Percentiles rank a stretch among this genome's conserved stretches.
These are phyloP conservation scores for Aspergillus leporis DNA, from an alignment of 495 filamentous ascomycete species.

Conservation along the genomic window DNA sequence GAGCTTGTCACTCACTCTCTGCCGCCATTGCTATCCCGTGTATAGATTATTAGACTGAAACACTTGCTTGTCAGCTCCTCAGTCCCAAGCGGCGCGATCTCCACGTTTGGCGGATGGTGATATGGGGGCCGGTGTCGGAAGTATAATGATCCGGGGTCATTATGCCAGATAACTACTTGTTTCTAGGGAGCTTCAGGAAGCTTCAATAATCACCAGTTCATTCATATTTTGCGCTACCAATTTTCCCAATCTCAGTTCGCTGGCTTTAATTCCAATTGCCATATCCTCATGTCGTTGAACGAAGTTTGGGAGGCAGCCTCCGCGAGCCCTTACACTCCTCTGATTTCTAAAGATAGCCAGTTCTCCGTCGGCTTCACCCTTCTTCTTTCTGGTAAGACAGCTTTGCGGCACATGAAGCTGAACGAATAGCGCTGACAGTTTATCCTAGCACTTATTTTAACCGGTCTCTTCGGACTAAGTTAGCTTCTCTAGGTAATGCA, in stretches of 20 bases:
- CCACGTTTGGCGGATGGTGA: constrained; percentile 13
- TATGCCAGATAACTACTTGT: constrained; percentile 20
- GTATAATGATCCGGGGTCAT: constrained; percentile 20
- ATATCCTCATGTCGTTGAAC: constrained; percentile 64
- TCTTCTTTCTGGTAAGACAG: constrained; percentile 60
- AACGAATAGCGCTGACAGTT: constrained; percentile 15
- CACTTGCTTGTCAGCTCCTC: background rate
- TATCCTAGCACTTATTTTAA: constrained; percentile 56
- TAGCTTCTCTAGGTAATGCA: constrained; percentile 33
- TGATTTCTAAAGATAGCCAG: constrained; percentile 79
- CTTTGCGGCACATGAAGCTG: background rate
- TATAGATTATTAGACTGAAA: background rate
- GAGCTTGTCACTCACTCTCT: constrained; percentile 20
- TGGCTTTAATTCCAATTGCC: background rate
- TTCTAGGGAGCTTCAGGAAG: background rate
- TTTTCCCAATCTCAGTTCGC: constrained; percentile 7
- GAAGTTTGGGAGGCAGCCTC: constrained; percentile 88
- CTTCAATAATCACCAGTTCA: constrained; percentile 3
- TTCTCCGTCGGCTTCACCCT: constrained; percentile 80
- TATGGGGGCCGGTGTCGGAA: constrained; percentile 18
- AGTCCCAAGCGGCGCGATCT: constrained; percentile 9
- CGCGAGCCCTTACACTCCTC: constrained; percentile 77
- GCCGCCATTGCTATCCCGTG: constrained; percentile 18
- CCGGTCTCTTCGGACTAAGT: constrained; percentile 81
- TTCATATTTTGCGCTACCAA: background rate